A percentile compares a stretch with the other conserved stretches of the same genome.
Evolutionary conservation across 1,284 basidiomycete species (phyloP).

Genomic region (Rhizoctonia solani): DNA sequence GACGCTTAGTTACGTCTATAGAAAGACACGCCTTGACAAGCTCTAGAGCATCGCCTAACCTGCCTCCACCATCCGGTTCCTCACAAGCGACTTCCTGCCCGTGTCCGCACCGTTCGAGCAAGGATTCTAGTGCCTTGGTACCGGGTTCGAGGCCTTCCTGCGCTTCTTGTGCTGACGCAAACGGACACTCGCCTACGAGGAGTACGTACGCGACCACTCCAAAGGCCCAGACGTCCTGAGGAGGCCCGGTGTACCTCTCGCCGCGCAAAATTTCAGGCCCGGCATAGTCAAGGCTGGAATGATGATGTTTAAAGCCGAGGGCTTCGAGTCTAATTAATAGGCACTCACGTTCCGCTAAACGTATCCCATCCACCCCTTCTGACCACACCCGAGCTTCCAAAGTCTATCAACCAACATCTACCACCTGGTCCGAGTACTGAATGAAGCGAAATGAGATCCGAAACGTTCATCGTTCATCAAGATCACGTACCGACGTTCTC

Average conservation of each 20-base stretch:
- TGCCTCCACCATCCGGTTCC: conserved; percentile 78
- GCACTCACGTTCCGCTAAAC: conserved; percentile 86
- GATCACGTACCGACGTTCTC: conserved; percentile 72
- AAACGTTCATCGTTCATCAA: conserved; percentile 51
- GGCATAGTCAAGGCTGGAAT: conserved; percentile 86
- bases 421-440: conserved; percentile 66
- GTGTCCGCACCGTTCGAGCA: conserved; percentile 51
- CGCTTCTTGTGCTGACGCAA: conserved; percentile 83
- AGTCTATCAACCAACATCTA: conserved; percentile 92
- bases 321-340: background rate
- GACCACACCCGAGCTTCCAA: conserved; percentile 89
- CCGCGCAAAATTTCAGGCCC: conserved; percentile 96
- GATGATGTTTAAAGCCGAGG: conserved; percentile 1
- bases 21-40: conserved; percentile 80
- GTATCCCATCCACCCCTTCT: conserved; percentile 90
- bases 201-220: conserved; percentile 98
- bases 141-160: conserved; percentile 72
- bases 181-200: conserved; percentile 93
- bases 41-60: conserved; percentile 76
- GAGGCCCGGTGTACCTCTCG: conserved; percentile 92
- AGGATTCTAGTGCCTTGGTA: conserved; percentile 55
- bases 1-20: conserved; percentile 69
- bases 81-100: conserved; percentile 57
- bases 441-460: background rate
- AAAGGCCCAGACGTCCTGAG: conserved; percentile 98